phyloP scores from a whole-genome alignment of 148 eudicot genomes.

The Silene conica region DNA sequence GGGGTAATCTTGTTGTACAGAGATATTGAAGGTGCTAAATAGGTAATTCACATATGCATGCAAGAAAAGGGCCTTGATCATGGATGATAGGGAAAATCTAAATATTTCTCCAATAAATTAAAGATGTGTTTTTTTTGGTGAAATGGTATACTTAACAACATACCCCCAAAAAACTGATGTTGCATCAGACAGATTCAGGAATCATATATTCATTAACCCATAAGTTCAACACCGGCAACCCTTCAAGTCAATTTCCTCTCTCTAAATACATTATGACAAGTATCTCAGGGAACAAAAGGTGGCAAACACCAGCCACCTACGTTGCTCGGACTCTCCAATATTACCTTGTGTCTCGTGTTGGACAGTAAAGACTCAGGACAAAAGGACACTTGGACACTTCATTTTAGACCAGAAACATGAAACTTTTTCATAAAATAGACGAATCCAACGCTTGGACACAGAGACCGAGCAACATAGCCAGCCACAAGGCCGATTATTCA shows the following conservation, averaged over 20 bases:
- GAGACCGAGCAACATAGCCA: neutral
- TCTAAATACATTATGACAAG: neutral
- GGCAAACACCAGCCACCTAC: neutral
- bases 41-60: neutral
- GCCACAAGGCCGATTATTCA: neutral
- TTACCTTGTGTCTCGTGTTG: no score
- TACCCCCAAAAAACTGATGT: neutral
- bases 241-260: neutral
- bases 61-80: neutral
- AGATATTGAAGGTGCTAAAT: neutral
- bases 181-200: neutral
- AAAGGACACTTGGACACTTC: no score
- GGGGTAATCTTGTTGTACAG: neutral
- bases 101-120: neutral
- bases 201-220: neutral
- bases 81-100: neutral
- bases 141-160: neutral
- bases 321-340: no score
- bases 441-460: no score
- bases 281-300: neutral
- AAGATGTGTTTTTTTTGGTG: neutral
- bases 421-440: no score
- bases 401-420: no score
- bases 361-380: no score
- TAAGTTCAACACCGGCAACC: neutral